Conservation (phyloP, 192 early-diverging fungal genomes). For the Radiomyces spectabilis region DNA sequence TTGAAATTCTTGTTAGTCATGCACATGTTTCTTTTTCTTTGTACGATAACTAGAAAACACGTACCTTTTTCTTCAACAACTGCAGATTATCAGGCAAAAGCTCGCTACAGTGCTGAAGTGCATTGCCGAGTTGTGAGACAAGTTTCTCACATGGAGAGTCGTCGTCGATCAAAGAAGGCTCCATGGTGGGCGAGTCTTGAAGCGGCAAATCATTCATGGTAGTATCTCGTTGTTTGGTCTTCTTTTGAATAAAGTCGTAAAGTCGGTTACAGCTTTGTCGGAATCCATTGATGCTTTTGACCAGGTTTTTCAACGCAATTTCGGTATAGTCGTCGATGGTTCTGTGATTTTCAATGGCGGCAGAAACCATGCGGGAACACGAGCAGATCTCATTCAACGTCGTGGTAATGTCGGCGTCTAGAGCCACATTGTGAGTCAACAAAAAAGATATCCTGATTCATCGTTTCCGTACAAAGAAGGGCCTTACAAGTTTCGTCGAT, state of each 20-base stretch:
- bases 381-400: slow-evolving; percentile 9
- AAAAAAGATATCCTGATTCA: not conserved
- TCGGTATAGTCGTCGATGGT: slow-evolving; percentile 8
- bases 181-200: no score
- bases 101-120: slow-evolving; percentile 6
- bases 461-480: not conserved
- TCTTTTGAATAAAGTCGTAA: slow-evolving; percentile 3
- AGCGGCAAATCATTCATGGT: no score
- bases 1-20: not conserved
- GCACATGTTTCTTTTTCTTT: not conserved
- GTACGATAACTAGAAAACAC: no score
- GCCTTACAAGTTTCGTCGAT: slow-evolving; percentile 8
- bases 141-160: no score
- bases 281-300: slow-evolving; percentile 12
- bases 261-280: not conserved
- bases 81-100: slow-evolving; percentile 5
- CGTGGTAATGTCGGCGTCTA: slow-evolving; percentile 13
- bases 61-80: slow-evolving; percentile 10
- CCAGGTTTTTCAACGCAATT: slow-evolving; percentile 5
- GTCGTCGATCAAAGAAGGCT: no score
- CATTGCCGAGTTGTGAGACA: slow-evolving; percentile 2
- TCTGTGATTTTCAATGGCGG: not conserved
- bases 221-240: slow-evolving; percentile 9
- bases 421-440: not conserved
- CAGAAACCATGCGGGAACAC: not conserved